Conservation (phyloP, 2,329 filamentous ascomycete genomes). For the Hypoxylon sp. region DNA sequence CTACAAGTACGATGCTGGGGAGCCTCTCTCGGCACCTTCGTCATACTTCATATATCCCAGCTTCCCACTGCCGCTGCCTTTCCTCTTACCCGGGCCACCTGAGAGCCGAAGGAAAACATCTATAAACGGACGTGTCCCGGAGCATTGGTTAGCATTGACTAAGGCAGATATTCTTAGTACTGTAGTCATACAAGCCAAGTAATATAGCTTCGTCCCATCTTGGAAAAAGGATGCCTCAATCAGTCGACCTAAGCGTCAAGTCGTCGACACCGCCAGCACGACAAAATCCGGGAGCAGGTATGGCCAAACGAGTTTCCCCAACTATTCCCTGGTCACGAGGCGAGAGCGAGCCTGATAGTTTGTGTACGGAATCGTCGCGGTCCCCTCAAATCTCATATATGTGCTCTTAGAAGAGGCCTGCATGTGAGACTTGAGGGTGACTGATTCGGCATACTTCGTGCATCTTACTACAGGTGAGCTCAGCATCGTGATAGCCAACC, state of each 20-base stretch:
- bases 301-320: constrained; percentile 13
- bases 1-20: constrained; percentile 6
- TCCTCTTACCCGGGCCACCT: not conserved
- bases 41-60: constrained; percentile 27
- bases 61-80: constrained; percentile 9
- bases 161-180: too few species aligned
- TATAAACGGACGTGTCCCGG: constrained; percentile 10
- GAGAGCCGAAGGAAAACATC: constrained; percentile 11
- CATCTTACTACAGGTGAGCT: constrained; percentile 8
- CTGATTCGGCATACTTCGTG: constrained; percentile 12
- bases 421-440: constrained; percentile 24
- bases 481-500: not conserved
- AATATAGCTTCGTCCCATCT: constrained; percentile 1
- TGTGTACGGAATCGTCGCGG: constrained; percentile 14
- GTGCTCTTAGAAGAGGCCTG: constrained; percentile 9
- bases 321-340: not conserved
- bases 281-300: constrained; percentile 36
- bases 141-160: not conserved
- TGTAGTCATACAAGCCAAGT: constrained; percentile 8
- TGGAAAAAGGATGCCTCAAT: constrained; percentile 30
- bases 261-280: constrained; percentile 28
- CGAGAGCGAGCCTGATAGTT: not conserved
- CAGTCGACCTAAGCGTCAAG: constrained; percentile 29
- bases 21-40: constrained; percentile 5
- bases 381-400: constrained; percentile 12